Conservation (phyloP, 257 asterid species). For the Forsythia viridissima region DNA sequence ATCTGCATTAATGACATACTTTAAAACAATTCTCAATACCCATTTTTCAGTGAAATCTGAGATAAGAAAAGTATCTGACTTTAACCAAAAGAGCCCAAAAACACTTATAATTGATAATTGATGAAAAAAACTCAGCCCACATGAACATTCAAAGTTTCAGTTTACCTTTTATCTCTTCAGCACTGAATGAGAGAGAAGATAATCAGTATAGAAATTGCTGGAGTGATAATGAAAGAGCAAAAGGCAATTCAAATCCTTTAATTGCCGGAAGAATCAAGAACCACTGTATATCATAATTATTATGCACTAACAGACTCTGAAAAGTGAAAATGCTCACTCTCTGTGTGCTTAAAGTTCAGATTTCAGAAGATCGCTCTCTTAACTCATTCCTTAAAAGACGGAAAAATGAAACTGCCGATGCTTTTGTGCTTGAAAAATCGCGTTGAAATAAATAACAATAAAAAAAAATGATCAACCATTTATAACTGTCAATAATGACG, state of each 20-base stretch:
- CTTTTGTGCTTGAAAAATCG: constrained; percentile 17
- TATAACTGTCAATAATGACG: constrained; percentile 23
- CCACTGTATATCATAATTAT: background rate
- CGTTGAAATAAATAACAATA: constrained; percentile 5
- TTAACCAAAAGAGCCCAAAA: background rate
- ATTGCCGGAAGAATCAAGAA: constrained; percentile 1
- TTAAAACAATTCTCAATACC: background rate
- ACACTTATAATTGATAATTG: background rate
- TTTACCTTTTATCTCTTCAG: background rate
- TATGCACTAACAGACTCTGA: background rate
- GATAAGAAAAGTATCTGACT: background rate
- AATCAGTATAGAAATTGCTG: background rate
- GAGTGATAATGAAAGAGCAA: constrained; percentile 14
- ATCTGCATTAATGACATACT: constrained; percentile 15
- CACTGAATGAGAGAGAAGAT: constrained; percentile 3
- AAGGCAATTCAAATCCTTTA: background rate
- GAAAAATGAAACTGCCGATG: constrained; percentile 25
- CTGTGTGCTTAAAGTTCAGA: constrained; percentile 5
- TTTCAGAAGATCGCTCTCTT: background rate
- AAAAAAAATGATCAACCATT: constrained; percentile 15
- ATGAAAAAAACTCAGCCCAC: background rate
- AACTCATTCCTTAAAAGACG: constrained; percentile 29
- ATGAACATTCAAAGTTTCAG: background rate
- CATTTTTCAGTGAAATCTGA: constrained; percentile 5
- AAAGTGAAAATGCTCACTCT: constrained; percentile 5